Evolutionary conservation across 228 moss, liverwort and hornwort species (phyloP).

Genomic region (Sphagnum fallax): DNA sequence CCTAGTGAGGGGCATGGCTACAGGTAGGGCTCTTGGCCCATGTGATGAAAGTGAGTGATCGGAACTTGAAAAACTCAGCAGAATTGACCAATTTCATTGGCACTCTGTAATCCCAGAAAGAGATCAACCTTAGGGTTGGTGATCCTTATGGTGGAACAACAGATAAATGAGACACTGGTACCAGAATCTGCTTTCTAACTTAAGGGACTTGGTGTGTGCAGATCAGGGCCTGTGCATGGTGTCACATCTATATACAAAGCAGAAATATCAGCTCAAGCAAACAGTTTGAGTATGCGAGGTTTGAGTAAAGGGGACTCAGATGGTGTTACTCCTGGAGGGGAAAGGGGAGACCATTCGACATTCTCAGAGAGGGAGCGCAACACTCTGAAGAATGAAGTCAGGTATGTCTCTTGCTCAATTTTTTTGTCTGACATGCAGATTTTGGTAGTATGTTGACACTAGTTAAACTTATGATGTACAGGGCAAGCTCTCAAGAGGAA

Average conservation of each 20-base stretch:
- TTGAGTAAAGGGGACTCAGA: constrained; percentile 62
- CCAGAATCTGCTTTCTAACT: no score
- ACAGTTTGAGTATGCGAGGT: constrained; percentile 60
- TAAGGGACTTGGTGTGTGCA: constrained; percentile 14
- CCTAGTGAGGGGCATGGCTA: constrained; percentile 94
- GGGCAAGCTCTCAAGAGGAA: constrained; percentile 66
- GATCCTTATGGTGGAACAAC: no score
- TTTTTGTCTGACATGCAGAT: not conserved
- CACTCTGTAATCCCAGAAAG: not conserved
- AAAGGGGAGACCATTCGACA: constrained; percentile 51
- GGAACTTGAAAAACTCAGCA: not conserved
- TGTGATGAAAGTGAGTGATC: not conserved
- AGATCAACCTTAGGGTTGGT: no score
- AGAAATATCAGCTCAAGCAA: constrained; percentile 58
- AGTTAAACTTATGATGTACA: constrained; percentile 17
- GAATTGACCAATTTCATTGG: not conserved
- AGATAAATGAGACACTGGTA: no score
- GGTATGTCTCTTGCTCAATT: constrained; percentile 35
- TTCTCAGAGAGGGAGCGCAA: constrained; percentile 62
- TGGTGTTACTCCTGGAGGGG: constrained; percentile 20
- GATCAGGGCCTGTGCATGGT: constrained; percentile 91
- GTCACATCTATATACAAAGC: constrained; percentile 75
- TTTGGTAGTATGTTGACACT: not conserved
- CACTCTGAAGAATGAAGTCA: constrained; percentile 53
- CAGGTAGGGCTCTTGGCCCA: constrained; percentile 37